Base-by-base conservation (phyloP, 1,284 basidiomycete species). In the Pseudozyma sp. region DNA sequence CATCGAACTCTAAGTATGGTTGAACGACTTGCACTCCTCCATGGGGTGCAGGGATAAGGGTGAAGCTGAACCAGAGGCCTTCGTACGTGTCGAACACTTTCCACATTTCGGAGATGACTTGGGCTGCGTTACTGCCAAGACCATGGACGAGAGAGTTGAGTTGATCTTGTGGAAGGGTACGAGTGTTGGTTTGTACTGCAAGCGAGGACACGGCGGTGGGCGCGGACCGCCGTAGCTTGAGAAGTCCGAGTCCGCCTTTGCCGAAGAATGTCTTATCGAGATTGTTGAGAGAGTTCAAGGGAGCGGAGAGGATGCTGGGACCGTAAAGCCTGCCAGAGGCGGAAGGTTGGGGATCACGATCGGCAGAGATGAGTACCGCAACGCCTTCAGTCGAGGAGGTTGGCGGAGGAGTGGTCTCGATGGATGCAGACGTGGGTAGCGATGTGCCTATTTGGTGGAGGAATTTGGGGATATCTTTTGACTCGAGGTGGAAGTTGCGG, bases 51-150 rank as follows among this genome's bases (percentile, higher is more conserved):
- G 56, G 62, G 2, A 40, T 9, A n/a, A 76, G 61, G n/a, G 40
- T 56, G 52, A 70, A 75, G 43, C 51, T 56, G 59, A 79, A 79
- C 78, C 78, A 79, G 10, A 79, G 64, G 0, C 76, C 78, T 50
- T 79, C 78, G 45, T 58, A 43, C 13, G 43, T 8, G 48, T 71
- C 65, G 42, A 78, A 79, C 5, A 77, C 43, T 9, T 53, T 53
- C 76, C 76, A 78, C 44, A 76, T 52, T 13, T 57, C 47, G 9
- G 55, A 19, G 21, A 74, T 38, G 16, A 74, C 47, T 7, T 16
- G 6, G 1, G 35, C 10, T 1, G 66, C 71, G 5, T 61, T 59
- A 5, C 21, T 25, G 21, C 51, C 54, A 5, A 74, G 52, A 5
- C 61, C 49, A 13, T 74, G 71, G n/a, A 52, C 52, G 9, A 74